phyloP scores from a whole-genome alignment of 805 yeast species.

The Pichia cephalocereana region DNA sequence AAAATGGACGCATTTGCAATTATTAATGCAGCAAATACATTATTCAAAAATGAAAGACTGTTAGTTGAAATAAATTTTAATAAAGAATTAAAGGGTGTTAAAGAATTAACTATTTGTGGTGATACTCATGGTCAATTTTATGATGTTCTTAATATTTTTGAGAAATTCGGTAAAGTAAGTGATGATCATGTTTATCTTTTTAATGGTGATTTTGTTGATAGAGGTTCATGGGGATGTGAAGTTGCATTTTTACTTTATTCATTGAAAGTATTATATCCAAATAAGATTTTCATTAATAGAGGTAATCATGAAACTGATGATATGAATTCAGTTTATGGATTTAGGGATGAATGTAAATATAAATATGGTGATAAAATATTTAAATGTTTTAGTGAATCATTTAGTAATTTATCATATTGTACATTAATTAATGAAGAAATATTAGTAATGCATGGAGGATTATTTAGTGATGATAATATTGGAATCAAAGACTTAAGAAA shows the following conservation, averaged over 20 bases:
- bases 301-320: constrained; percentile 97
- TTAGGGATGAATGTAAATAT: constrained; percentile 89
- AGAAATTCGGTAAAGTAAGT: constrained; percentile 61
- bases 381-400: constrained; percentile 76
- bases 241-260: constrained; percentile 76
- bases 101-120: constrained; percentile 78
- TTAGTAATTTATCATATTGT: constrained; percentile 79
- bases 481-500: constrained; percentile 66
- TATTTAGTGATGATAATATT: constrained; percentile 69
- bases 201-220: constrained; percentile 96
- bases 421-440: constrained; percentile 70
- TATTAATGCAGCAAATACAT: constrained; percentile 56
- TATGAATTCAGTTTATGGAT: constrained; percentile 95
- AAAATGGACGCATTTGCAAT: constrained; percentile 77
- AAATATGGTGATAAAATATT: constrained; percentile 78
- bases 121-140: constrained; percentile 97
- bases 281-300: constrained; percentile 65
- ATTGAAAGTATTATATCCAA: constrained; percentile 70
- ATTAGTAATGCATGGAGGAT: constrained; percentile 92
- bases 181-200: constrained; percentile 68
- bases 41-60: constrained; percentile 60
- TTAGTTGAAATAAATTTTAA: constrained; percentile 56
- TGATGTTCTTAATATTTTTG: constrained; percentile 77
- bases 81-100: constrained; percentile 21
- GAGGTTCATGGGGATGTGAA: constrained; percentile 98